Evolutionary conservation across 495 filamentous ascomycete genomes (phyloP).

Genomic region (Elaphomyces granulatus): DNA sequence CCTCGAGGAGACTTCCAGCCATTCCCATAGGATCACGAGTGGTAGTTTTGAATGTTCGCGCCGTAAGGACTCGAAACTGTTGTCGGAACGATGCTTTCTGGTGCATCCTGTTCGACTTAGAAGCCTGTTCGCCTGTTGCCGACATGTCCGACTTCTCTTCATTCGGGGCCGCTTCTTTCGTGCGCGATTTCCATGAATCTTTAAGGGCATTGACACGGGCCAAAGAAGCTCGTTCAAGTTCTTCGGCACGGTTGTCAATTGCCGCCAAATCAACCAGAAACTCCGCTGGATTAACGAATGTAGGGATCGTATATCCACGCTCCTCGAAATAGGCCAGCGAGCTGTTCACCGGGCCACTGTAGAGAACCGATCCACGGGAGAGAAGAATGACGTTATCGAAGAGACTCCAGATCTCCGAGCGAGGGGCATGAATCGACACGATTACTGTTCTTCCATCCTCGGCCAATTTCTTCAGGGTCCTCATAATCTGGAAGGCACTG

Average conservation of each 20-base stretch:
- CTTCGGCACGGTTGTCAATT: slow-evolving; percentile 48
- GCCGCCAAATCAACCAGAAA: slow-evolving; percentile 58
- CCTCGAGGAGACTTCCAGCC: slow-evolving; percentile 48
- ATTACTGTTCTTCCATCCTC: slow-evolving; percentile 54
- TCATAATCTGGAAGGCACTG: slow-evolving; percentile 56
- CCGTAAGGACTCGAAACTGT: slow-evolving; percentile 48
- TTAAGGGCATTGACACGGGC: slow-evolving; percentile 40
- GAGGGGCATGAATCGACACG: slow-evolving; percentile 57
- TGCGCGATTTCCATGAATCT: slow-evolving; percentile 32
- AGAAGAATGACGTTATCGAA: slow-evolving; percentile 55
- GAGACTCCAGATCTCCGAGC: slow-evolving; percentile 62
- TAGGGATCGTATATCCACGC: slow-evolving; percentile 41
- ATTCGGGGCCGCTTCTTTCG: slow-evolving; percentile 8
- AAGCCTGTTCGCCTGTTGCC: neutral
- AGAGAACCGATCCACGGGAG: slow-evolving; percentile 47
- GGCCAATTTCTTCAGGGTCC: slow-evolving; percentile 50
- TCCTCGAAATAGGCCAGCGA: slow-evolving; percentile 44
- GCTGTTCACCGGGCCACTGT: slow-evolving; percentile 38
- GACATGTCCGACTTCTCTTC: neutral
- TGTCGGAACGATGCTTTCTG: slow-evolving; percentile 35
- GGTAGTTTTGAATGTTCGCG: slow-evolving; percentile 49
- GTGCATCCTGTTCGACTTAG: slow-evolving; percentile 4
- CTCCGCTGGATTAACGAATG: slow-evolving; percentile 62
- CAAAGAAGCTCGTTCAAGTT: slow-evolving; percentile 42
- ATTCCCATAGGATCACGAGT: slow-evolving; percentile 60